Evolutionary conservation across 306 rosid species (phyloP).

Genomic region (Carpinus viminea): DNA sequence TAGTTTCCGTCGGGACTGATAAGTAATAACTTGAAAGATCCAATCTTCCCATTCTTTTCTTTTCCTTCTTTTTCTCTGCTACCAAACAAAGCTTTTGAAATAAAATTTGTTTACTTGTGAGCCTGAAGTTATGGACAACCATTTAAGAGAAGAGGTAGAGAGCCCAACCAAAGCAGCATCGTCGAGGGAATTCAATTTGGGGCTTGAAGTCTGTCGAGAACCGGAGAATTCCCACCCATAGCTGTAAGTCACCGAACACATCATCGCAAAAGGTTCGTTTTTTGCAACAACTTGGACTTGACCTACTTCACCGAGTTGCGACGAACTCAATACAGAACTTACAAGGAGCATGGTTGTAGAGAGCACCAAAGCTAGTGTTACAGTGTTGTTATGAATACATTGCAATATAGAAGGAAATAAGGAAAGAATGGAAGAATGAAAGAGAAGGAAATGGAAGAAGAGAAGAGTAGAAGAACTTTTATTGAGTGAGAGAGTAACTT

Average conservation of each 20-base stretch:
- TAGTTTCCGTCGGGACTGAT: neutral
- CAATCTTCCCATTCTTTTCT: neutral
- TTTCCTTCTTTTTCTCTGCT: neutral
- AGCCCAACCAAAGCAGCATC: slow-evolving; percentile 69
- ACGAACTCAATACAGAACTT: slow-evolving; percentile 48
- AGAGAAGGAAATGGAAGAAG: too few relatives aligned
- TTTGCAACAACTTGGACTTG: slow-evolving; percentile 13
- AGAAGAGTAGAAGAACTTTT: too few relatives aligned
- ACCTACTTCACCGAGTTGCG: slow-evolving; percentile 12
- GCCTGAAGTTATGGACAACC: slow-evolving; percentile 64
- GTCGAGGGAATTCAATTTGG: slow-evolving; percentile 49
- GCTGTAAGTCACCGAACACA: slow-evolving; percentile 19
- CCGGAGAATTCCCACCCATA: slow-evolving; percentile 70
- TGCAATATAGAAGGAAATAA: too few relatives aligned
- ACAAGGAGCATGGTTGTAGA: slow-evolving; percentile 60
- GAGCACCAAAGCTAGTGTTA: slow-evolving; percentile 69
- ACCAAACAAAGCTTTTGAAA: neutral
- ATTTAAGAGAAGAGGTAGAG: slow-evolving; percentile 61
- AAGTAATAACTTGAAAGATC: neutral
- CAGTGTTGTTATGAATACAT: too few relatives aligned
- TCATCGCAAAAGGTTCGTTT: neutral
- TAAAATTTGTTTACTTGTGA: slow-evolving; percentile 42
- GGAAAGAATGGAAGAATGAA: too few relatives aligned
- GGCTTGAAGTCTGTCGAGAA: slow-evolving; percentile 24
- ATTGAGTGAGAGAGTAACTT: too few relatives aligned